Evolutionary conservation across 2,329 filamentous ascomycete genomes (phyloP), one percentile per base, ranked within the genome.

Genomic region (Fusarium denticulatum): DNA sequence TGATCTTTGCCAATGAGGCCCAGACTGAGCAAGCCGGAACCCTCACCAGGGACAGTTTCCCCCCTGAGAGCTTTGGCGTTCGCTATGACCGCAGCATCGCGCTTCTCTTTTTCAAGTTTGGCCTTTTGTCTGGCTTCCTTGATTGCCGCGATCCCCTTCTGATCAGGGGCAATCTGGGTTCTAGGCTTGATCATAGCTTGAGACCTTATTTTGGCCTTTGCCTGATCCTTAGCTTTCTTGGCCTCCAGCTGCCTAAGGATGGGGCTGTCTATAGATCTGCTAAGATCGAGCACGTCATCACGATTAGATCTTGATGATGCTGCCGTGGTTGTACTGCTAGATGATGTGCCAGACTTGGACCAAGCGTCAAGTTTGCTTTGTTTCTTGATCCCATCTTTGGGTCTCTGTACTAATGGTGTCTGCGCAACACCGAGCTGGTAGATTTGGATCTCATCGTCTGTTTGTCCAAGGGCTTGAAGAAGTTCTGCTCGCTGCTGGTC

Each of bases 401-500:
- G 45, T 46, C 74, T 76, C 15, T 72, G 74, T 30, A 71, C 65
- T 60, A 30, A 66, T 59, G 42, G 60, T 50, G 69, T 81, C 49
- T 69, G 76, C 67, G 78, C 53, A 72, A 82, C 37, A 56, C 79
- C 85, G 22, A 83, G 77, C 56, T 85, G 82, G 26, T 87, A 80
- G 43, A 88, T 84, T 67, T 88, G 83, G 16, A 89, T 82, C 15
- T 88, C 84, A 37, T 90, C 89, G 49, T 88, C 85, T 10, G 89
- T 88, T 63, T 91, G 88, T 32, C 89, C 88, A 22, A 92, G 81
- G 14, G 89, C 90, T 77, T 90, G 88, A 57, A 91, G 83, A 40
- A 98, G 86, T 82, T 97, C 94, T 16, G 95, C 96, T 74, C 95
- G 94, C 79, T 98, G 95, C 64, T 93, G 91, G 40, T 90, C 89